phyloP scores from a whole-genome alignment of 164 flowering plant genomes.

The Buxus sempervirens region DNA sequence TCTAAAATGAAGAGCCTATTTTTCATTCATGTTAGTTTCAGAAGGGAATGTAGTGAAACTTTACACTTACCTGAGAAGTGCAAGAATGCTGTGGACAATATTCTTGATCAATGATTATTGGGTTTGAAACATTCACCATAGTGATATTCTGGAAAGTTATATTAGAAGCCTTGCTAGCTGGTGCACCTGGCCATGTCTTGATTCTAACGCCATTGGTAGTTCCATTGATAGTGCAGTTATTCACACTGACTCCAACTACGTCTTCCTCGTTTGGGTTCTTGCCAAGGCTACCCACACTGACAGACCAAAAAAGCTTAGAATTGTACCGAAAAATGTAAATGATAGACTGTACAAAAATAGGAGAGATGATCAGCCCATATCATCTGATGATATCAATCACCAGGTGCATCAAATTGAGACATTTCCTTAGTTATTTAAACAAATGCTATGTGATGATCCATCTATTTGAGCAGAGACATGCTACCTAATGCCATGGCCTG shows the following conservation, averaged over 20 bases:
- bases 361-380: not conserved
- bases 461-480: not conserved
- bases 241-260: conserved; percentile 26
- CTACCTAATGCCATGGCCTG: conserved; percentile 41
- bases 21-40: too few species aligned
- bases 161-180: conserved; percentile 27
- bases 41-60: not conserved
- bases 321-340: not conserved
- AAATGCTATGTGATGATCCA: too few species aligned
- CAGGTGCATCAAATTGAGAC: not conserved
- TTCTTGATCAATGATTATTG: conserved; percentile 40
- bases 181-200: conserved; percentile 31
- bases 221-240: conserved; percentile 28
- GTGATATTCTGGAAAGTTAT: conserved; percentile 25
- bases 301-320: not conserved
- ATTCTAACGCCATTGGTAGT: conserved; percentile 39
- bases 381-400: not conserved
- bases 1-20: not conserved
- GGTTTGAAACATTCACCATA: conserved; percentile 32
- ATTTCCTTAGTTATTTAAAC: not conserved
- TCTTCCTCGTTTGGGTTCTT: conserved; percentile 28
- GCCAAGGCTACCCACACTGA: conserved; percentile 43
- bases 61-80: conserved; percentile 9
- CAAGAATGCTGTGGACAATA: conserved; percentile 29
- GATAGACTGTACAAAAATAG: not conserved